These are phyloP conservation scores for Agaricales sp. DNA, from an alignment of 1,284 basidiomycete species.

Conservation along the genomic window DNA sequence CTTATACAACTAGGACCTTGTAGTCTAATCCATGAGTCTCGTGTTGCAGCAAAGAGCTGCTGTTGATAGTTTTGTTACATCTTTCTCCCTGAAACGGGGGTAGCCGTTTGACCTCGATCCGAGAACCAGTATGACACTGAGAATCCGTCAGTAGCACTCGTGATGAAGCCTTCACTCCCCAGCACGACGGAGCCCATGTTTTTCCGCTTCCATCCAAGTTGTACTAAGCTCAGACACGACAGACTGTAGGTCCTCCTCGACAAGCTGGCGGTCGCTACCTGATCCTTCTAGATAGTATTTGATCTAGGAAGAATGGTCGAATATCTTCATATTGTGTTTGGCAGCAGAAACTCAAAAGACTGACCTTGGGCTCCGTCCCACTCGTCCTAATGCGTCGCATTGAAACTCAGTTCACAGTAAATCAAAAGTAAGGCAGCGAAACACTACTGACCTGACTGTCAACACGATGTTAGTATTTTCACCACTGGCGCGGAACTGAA, in stretches of 20 bases:
- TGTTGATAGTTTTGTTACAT: too few species aligned
- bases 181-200: slow-evolving; percentile 22
- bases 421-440: neutral
- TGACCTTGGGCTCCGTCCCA: slow-evolving; percentile 81
- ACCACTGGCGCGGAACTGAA: slow-evolving; percentile 54
- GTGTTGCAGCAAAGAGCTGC: too few species aligned
- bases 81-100: too few species aligned
- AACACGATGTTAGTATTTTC: slow-evolving; percentile 45
- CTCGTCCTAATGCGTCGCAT: slow-evolving; percentile 44
- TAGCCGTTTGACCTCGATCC: too few species aligned
- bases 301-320: slow-evolving; percentile 9
- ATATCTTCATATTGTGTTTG: neutral
- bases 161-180: neutral
- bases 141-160: neutral
- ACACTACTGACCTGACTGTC: slow-evolving; percentile 45
- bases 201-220: slow-evolving; percentile 59
- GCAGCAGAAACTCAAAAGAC: neutral
- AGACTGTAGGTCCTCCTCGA: slow-evolving; percentile 26
- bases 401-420: slow-evolving; percentile 3
- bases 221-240: slow-evolving; percentile 46
- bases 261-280: slow-evolving; percentile 27
- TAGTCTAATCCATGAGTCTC: too few species aligned
- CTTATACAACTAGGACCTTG: too few species aligned
- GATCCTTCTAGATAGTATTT: slow-evolving; percentile 62
- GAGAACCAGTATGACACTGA: too few species aligned